Conservation (phyloP, 108 stramenopile genomes). For the Fragilaria crotonensis region DNA sequence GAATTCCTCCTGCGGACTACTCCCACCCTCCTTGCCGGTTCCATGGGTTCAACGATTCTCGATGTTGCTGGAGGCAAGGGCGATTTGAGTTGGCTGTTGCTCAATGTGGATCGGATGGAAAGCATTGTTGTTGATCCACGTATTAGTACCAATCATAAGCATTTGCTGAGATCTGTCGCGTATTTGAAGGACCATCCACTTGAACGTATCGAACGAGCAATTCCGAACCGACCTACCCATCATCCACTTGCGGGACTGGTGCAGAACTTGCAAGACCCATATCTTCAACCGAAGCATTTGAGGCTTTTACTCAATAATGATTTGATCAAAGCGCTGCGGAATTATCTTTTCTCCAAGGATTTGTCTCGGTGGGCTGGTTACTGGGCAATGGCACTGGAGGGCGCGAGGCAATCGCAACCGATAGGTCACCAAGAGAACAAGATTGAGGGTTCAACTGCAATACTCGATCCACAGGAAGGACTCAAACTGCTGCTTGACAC, state of each 20-base stretch:
- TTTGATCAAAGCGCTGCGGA: conserved; percentile 33
- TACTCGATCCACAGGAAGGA: conserved; percentile 21
- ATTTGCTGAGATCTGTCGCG: conserved; percentile 37
- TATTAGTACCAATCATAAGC: conserved; percentile 23
- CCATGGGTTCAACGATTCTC: conserved; percentile 19
- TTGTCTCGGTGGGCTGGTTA: conserved; percentile 22
- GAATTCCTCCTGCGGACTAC: conserved; percentile 41
- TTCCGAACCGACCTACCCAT: conserved; percentile 39
- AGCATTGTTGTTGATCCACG: conserved; percentile 73
- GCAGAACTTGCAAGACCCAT: conserved; percentile 17
- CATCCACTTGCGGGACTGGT: conserved; percentile 57
- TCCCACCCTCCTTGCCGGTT: conserved; percentile 19
- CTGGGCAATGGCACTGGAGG: conserved; percentile 11
- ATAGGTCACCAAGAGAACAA: conserved; percentile 21
- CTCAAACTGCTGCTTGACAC: conserved; percentile 11
- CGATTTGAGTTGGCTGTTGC: conserved; percentile 61
- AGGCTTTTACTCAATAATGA: conserved; percentile 38
- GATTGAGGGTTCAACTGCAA: neutral
- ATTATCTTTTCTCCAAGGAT: conserved; percentile 6
- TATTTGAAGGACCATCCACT: conserved; percentile 51
- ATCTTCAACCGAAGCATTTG: conserved; percentile 24
- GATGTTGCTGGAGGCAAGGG: conserved; percentile 87
- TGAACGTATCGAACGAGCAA: conserved; percentile 34
- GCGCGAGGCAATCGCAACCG: conserved; percentile 12
- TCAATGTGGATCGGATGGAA: conserved; percentile 44